Conservation (phyloP, 75 land plant species). For the Ceratopteris richardii region DNA sequence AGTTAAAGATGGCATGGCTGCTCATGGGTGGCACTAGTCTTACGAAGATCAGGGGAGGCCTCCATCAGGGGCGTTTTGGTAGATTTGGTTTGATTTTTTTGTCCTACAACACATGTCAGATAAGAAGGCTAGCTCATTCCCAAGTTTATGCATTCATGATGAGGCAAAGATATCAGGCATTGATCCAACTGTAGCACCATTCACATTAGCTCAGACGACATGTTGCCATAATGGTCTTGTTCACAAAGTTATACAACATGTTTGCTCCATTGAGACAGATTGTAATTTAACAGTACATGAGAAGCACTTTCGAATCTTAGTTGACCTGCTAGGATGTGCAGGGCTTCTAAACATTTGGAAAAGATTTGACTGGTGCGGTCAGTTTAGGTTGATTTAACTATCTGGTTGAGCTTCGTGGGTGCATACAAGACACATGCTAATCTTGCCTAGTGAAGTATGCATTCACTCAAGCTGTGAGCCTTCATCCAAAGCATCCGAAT, state of each 20-base stretch:
- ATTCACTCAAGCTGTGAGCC: conserved; percentile 25
- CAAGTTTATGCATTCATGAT: conserved; percentile 23
- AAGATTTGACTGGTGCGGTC: conserved; percentile 16
- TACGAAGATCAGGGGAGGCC: too few relatives aligned
- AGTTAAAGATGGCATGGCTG: too few relatives aligned
- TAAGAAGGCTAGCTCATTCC: conserved; percentile 30
- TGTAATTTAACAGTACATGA: conserved; percentile 17
- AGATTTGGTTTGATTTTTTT: too few relatives aligned
- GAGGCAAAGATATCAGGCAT: conserved; percentile 14
- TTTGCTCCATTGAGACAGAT: conserved; percentile 31
- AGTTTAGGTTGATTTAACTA: conserved; percentile 19
- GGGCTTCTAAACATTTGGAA: conserved; percentile 35
- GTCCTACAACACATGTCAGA: too few relatives aligned
- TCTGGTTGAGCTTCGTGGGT: conserved; percentile 52
- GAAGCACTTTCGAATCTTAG: conserved; percentile 52
- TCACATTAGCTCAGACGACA: conserved; percentile 33
- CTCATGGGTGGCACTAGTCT: too few relatives aligned
- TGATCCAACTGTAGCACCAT: conserved; percentile 39
- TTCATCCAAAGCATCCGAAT: conserved; percentile 26
- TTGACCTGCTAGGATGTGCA: conserved; percentile 39
- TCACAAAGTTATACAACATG: conserved; percentile 26
- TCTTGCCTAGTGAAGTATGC: conserved; percentile 31
- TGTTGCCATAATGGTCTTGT: conserved; percentile 41
- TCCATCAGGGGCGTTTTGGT: too few relatives aligned
- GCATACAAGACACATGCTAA: conserved; percentile 29